These are phyloP conservation scores for Ceratocystis huliohia DNA, from an alignment of 2,329 filamentous ascomycete species.

Conservation along the genomic window DNA sequence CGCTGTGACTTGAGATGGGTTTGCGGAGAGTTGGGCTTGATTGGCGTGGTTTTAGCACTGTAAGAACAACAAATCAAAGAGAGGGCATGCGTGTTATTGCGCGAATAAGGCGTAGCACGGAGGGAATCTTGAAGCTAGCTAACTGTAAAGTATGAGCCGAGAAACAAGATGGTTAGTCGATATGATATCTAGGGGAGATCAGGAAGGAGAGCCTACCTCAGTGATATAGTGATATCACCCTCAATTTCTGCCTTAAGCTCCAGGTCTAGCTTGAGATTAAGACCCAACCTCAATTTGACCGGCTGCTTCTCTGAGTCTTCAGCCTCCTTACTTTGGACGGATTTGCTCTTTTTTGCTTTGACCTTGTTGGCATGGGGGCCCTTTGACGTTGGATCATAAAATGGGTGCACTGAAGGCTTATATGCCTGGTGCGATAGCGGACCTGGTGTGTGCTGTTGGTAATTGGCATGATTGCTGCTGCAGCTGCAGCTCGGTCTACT, in stretches of 20 bases:
- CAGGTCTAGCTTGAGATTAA: constrained; percentile 66
- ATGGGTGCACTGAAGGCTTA: neutral
- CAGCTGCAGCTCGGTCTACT: neutral
- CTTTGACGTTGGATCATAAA: neutral
- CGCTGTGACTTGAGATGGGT: constrained; percentile 23
- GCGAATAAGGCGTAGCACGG: neutral
- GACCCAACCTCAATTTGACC: constrained; percentile 46
- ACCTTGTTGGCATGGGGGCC: neutral
- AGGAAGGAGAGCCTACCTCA: constrained; percentile 37
- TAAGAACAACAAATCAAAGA: constrained; percentile 4
- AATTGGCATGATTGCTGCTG: neutral
- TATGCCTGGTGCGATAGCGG: no score
- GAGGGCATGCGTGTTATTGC: neutral
- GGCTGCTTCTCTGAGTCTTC: constrained; percentile 17
- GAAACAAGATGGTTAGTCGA: neutral
- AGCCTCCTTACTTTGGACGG: neutral
- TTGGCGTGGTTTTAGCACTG: constrained; percentile 26
- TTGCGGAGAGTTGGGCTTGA: constrained; percentile 24
- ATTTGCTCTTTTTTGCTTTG: constrained; percentile 15
- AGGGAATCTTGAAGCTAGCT: neutral
- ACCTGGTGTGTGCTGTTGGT: neutral
- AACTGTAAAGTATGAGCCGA: neutral
- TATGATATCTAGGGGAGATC: neutral
- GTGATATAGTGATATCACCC: constrained; percentile 57
- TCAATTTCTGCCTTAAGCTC: constrained; percentile 67